Conservation (phyloP, 1,284 basidiomycete genomes). For the Exobasidium rhododendri region DNA sequence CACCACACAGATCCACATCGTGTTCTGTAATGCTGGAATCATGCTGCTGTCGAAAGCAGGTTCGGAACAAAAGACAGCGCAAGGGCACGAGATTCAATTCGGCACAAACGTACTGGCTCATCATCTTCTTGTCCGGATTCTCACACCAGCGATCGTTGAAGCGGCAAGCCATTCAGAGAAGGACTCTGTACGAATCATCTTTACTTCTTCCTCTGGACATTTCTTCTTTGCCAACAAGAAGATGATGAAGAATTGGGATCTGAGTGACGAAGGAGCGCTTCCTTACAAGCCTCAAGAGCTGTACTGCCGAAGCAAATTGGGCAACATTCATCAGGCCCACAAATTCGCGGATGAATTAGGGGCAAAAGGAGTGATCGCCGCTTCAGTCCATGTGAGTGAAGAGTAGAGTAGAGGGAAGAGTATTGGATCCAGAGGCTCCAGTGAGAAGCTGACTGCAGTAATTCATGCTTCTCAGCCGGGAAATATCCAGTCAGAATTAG, state of each 20-base stretch:
- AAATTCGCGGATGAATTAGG: slow-evolving; percentile 21
- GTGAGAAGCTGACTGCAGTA: not conserved
- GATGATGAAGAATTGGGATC: not conserved
- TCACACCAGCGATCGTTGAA: slow-evolving; percentile 22
- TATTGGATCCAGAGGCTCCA: not conserved
- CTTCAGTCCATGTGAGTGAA: not conserved
- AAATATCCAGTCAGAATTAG: not conserved
- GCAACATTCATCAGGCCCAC: slow-evolving; percentile 24
- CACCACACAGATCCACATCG: slow-evolving; percentile 25
- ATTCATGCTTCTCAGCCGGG: not conserved
- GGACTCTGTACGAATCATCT: slow-evolving; percentile 19
- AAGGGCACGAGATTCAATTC: slow-evolving; percentile 45
- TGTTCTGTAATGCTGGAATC: slow-evolving; percentile 38
- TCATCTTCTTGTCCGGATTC: slow-evolving; percentile 34
- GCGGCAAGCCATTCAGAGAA: slow-evolving; percentile 12
- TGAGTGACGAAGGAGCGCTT: not conserved
- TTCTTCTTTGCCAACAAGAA: not conserved
- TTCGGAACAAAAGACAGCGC: slow-evolving; percentile 22
- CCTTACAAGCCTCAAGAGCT: not conserved
- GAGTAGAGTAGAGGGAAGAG: not conserved
- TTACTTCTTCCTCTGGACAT: not conserved
- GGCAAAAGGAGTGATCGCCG: not conserved
- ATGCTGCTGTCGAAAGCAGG: slow-evolving; percentile 15
- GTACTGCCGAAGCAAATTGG: slow-evolving; percentile 35
- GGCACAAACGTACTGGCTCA: slow-evolving; percentile 46